Conservation (phyloP, 306 rosid species). For the Prunus mongolica region DNA sequence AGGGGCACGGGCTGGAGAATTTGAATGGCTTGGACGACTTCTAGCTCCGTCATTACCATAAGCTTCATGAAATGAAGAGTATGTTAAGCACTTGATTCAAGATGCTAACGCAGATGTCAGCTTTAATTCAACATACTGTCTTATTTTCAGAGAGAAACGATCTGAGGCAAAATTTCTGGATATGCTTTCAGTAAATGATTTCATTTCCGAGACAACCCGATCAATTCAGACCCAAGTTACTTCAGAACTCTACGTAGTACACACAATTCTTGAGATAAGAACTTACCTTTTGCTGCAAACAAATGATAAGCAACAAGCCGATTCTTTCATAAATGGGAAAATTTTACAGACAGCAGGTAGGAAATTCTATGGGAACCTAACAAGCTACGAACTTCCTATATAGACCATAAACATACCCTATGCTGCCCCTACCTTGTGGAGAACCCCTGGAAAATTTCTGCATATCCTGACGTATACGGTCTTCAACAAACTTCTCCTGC, state of each 20-base stretch:
- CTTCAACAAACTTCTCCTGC: slow-evolving; percentile 76
- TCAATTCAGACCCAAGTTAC: slow-evolving; percentile 53
- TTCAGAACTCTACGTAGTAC: slow-evolving; percentile 47
- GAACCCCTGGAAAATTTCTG: slow-evolving; percentile 77
- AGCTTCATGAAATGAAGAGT: slow-evolving; percentile 95
- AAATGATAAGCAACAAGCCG: slow-evolving; percentile 52
- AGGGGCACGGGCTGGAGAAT: slow-evolving; percentile 76
- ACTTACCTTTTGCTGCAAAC: slow-evolving; percentile 99
- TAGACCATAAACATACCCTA: slow-evolving; percentile 74
- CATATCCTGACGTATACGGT: slow-evolving; percentile 63
- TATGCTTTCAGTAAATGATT: slow-evolving; percentile 55
- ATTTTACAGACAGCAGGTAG: slow-evolving; percentile 21
- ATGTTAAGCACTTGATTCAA: slow-evolving; percentile 68
- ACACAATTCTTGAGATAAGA: slow-evolving; percentile 74
- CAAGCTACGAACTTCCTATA: slow-evolving; percentile 65
- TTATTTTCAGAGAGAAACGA: slow-evolving; percentile 64
- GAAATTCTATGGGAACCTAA: slow-evolving; percentile 39
- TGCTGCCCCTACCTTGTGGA: slow-evolving; percentile 97
- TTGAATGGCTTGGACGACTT: slow-evolving; percentile 84
- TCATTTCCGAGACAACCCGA: slow-evolving; percentile 49
- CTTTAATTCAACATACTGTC: slow-evolving; percentile 73
- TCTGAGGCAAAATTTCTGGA: slow-evolving; percentile 49
- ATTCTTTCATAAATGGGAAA: slow-evolving; percentile 37
- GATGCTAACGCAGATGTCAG: slow-evolving; percentile 63
- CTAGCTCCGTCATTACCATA: slow-evolving; percentile 82